Conservation (phyloP, 2,329 filamentous ascomycete species). For the Fusarium neocosmosporiellum region DNA sequence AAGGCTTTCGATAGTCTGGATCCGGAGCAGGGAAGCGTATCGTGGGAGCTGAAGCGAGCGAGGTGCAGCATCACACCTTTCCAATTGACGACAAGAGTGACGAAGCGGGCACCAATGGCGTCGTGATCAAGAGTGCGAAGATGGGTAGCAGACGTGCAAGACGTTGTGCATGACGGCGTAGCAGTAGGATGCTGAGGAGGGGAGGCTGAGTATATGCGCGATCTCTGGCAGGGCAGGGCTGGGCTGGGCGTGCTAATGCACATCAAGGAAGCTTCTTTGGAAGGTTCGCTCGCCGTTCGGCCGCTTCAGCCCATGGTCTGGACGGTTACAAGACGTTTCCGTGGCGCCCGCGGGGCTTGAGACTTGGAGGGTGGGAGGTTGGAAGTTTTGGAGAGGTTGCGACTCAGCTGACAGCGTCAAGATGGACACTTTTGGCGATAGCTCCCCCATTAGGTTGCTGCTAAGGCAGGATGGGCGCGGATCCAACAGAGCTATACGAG, state of each 20-base stretch:
- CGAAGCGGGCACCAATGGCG: constrained; percentile 41
- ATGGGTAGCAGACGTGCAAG: not conserved
- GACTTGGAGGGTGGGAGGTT: not conserved
- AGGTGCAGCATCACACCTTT: not conserved
- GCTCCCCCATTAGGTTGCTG: constrained; percentile 1
- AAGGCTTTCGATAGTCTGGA: constrained; percentile 29
- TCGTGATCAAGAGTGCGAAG: not conserved
- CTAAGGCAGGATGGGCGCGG: not conserved
- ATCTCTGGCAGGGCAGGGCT: constrained; percentile 15
- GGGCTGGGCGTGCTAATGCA: not conserved
- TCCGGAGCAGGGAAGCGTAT: constrained; percentile 6
- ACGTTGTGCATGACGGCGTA: constrained; percentile 10
- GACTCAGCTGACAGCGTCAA: not conserved
- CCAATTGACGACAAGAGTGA: not conserved
- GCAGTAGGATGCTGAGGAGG: constrained; percentile 9
- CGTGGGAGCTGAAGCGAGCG: not conserved
- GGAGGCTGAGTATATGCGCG: not conserved
- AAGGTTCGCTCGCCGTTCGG: not conserved
- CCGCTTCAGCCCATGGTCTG: not conserved
- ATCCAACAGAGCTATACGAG: constrained; percentile 7
- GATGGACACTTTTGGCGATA: constrained; percentile 2
- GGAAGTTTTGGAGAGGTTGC: not conserved
- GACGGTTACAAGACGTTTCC: not conserved
- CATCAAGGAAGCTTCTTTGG: constrained; percentile 5
- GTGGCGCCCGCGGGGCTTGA: not conserved